Percentiles rank a stretch among this genome's conserved stretches.
phyloP scores from a whole-genome alignment of 2,329 filamentous ascomycete genomes.

The Calonectria montana region DNA sequence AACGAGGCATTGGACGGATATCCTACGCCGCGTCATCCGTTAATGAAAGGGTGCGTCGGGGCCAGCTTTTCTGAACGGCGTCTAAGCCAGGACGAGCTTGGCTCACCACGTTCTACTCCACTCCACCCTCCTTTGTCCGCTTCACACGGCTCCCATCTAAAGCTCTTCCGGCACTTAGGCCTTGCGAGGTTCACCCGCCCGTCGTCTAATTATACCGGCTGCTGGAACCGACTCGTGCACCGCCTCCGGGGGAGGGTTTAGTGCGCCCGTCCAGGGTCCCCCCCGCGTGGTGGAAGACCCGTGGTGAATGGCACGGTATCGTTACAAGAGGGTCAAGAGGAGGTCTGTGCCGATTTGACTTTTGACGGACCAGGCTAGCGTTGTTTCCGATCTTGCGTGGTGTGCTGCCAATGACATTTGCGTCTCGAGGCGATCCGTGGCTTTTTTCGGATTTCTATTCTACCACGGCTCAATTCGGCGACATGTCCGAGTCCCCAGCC shows the following conservation, averaged over 20 bases:
- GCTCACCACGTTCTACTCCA: background rate
- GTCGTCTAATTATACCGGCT: background rate
- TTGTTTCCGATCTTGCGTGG: slow-evolving; percentile 3
- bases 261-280: background rate
- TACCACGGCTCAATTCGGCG: background rate
- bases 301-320: background rate
- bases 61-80: background rate
- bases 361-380: background rate
- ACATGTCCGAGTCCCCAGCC: background rate
- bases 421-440: background rate
- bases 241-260: background rate
- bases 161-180: background rate
- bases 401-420: background rate
- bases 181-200: background rate
- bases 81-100: slow-evolving; percentile 3
- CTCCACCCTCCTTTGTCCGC: background rate
- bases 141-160: background rate
- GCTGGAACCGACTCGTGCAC: slow-evolving; percentile 6
- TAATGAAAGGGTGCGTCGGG: background rate
- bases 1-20: background rate
- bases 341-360: background rate
- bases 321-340: too few species aligned
- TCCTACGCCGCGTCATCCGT: background rate
- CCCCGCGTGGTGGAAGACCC: background rate
- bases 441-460: background rate